These are phyloP conservation scores for Ganoderma lucidum DNA, from an alignment of 1,284 basidiomycete species.

Conservation along the genomic window DNA sequence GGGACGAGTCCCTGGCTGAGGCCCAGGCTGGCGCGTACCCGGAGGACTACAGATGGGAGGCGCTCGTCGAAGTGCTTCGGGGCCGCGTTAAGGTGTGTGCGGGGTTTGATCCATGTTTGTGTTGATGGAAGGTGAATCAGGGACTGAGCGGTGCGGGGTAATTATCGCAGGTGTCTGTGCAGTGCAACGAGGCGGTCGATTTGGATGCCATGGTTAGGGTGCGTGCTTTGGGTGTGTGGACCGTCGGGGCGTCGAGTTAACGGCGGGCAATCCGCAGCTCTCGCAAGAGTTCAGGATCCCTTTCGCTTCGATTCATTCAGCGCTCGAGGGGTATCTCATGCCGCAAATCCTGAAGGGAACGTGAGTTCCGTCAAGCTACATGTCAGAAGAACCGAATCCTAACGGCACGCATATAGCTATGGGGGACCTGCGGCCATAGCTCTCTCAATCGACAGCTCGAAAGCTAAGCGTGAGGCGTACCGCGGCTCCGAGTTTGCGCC, in stretches of 20 bases:
- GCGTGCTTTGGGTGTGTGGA: conserved; percentile 37
- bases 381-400: conserved; percentile 24
- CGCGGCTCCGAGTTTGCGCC: conserved; percentile 87
- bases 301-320: conserved; percentile 87
- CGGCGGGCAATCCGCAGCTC: conserved; percentile 48
- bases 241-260: not conserved
- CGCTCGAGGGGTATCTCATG: conserved; percentile 86
- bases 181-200: conserved; percentile 60
- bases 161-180: conserved; percentile 69
- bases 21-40: conserved; percentile 72
- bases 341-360: conserved; percentile 80
- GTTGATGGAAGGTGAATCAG: not conserved
- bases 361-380: conserved; percentile 46
- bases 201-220: conserved; percentile 70
- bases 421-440: conserved; percentile 73
- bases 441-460: conserved; percentile 70
- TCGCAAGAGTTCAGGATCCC: conserved; percentile 85
- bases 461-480: conserved; percentile 88
- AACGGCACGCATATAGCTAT: conserved; percentile 38
- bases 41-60: conserved; percentile 84
- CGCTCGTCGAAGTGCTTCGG: conserved; percentile 86
- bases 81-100: conserved; percentile 69
- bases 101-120: conserved; percentile 31
- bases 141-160: not conserved
- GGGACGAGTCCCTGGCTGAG: conserved; percentile 57